Evolutionary conservation across 2,329 filamentous ascomycete genomes (phyloP), one percentile per base, ranked within the genome.

Genomic region (Rutstroemia sp.): DNA sequence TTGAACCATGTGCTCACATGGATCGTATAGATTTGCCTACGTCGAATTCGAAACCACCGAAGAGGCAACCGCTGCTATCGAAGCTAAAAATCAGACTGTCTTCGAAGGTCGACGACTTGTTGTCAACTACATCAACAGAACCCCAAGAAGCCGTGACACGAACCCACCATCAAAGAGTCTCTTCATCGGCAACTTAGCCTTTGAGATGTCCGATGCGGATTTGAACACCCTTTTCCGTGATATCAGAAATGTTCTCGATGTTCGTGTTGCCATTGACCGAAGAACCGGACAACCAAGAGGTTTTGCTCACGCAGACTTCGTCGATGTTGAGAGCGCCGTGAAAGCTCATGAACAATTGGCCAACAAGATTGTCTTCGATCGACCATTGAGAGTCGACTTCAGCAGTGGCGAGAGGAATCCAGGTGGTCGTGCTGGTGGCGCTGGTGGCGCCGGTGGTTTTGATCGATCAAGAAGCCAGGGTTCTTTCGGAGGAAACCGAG

Each of bases 121-220:
- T 25, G 80, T 87, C 51, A 81, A 87, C 65, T 87, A 76, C 68
- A 67, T 68, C 56, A 67, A 60, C 57, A 67, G 65, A 49, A 67
- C 60, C 51, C 60, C 58, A 30, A 57, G 59, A 44, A 40, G 48
- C 17, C 48, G 48, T 53, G 10, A 4, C 46, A 51, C 42, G n/a
- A 75, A 75, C 64, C 64, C 73, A 42, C 83, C 84, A 3, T 79
- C 80, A 51, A 82, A 78, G 67, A 88, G 85, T 1, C 74, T 95
- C 36, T 95, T 87, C 75, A 81, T 96, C 64, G 89, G 90, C 63
- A 94, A 94, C 75, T 83, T 96, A 72, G 84, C 88, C 10, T 94
- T 88, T 68, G 88, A 95, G 73, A 87, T 92, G 75, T 88, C 87
- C 8, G 90, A 95, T 68, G 81, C 82, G 54, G 90, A 95, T 66